These are phyloP conservation scores for Naganishia sp. DNA, from an alignment of 1,284 basidiomycete genomes.

Conservation along the genomic window DNA sequence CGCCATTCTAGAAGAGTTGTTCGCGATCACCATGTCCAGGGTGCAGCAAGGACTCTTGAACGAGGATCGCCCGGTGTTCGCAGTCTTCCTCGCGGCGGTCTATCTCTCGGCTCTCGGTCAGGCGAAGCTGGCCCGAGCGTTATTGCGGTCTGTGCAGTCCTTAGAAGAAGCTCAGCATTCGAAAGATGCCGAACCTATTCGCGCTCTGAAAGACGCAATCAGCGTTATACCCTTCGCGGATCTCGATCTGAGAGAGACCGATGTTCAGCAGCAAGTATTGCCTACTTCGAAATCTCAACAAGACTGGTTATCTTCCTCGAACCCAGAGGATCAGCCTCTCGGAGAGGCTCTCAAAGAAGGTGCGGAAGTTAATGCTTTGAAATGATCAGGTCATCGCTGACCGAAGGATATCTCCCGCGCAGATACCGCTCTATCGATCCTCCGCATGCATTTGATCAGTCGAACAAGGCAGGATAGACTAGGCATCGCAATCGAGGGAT, in stretches of 20 bases:
- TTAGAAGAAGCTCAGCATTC: not conserved
- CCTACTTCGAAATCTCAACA: not conserved
- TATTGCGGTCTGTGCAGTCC: not conserved
- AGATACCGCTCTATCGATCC: conserved; percentile 14
- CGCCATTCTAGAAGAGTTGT: conserved; percentile 86
- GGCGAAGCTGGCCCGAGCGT: conserved; percentile 1
- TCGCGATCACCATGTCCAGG: conserved; percentile 83
- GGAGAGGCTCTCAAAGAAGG: not conserved
- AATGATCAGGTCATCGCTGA: not conserved
- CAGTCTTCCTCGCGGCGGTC: conserved; percentile 51
- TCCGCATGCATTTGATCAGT: conserved; percentile 11
- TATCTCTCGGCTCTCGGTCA: conserved; percentile 7
- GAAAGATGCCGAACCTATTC: not conserved
- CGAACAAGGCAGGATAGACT: conserved; percentile 63
- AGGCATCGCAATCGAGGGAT: conserved; percentile 73
- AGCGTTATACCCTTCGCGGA: not conserved
- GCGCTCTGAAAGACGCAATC: not conserved
- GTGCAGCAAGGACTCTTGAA: conserved; percentile 90
- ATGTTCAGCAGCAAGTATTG: not conserved
- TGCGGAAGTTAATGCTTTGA: not conserved
- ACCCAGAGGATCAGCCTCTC: not conserved
- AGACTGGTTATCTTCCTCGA: conserved; percentile 5
- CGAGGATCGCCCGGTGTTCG: conserved; percentile 85
- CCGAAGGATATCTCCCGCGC: not conserved
- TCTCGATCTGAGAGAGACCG: not conserved